These are phyloP conservation scores for Solanum dulcamara DNA, from an alignment of 257 asterid species.

Conservation along the genomic window DNA sequence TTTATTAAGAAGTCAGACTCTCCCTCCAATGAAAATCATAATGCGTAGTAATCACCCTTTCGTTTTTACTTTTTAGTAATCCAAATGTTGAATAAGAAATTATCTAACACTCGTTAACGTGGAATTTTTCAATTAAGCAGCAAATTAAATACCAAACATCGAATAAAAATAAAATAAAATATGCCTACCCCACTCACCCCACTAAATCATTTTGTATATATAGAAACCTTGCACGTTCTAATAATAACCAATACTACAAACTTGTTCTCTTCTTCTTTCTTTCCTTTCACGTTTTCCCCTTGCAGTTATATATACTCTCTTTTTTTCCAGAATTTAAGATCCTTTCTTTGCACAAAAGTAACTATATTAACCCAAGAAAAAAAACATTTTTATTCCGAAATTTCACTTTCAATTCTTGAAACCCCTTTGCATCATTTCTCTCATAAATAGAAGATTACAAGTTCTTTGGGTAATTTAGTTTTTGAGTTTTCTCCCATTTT, in stretches of 20 bases:
- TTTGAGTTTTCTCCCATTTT: not conserved
- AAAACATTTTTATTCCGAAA: not conserved
- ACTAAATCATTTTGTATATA: not conserved
- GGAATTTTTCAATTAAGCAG: not conserved
- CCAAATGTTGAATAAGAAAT: not conserved
- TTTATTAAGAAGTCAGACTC: too few species aligned
- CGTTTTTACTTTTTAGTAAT: not conserved
- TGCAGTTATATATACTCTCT: not conserved
- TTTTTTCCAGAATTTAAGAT: not conserved
- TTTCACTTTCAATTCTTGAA: not conserved
- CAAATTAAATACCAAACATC: not conserved
- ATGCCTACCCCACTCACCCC: not conserved
- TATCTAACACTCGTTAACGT: fast-evolving
- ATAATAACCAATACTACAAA: not conserved
- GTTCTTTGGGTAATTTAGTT: not conserved
- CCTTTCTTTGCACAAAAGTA: not conserved
- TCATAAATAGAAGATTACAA: not conserved
- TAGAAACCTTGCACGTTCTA: not conserved
- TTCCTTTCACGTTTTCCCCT: slow-evolving; percentile 16
- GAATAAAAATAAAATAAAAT: not conserved
- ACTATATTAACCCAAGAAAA: not conserved
- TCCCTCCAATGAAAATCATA: too few species aligned
- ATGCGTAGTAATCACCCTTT: too few species aligned
- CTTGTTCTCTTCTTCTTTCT: slow-evolving; percentile 4
- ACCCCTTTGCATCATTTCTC: not conserved